Evolutionary conservation across 352 stramenopile genomes (phyloP), one percentile per base, ranked within the genome.

Genomic region (Globisporangium paddicum): DNA sequence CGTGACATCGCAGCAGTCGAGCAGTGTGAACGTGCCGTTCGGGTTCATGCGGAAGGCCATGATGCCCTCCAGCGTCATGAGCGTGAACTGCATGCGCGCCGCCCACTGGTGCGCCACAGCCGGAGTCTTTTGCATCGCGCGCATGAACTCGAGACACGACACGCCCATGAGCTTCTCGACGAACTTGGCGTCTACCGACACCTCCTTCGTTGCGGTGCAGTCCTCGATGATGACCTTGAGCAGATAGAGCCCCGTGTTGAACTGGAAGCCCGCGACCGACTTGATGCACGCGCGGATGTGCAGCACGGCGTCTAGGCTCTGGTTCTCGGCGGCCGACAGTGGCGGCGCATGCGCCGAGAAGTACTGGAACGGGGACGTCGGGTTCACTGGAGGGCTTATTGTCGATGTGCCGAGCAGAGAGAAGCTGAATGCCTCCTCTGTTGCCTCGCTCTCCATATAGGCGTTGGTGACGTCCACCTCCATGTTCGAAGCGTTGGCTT

Each of bases 221-320:
- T 94, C 85, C 64, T 94, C 85, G 10, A 94, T 73, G 7, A 80
- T 72, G 45, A 93, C 81, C 28, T 79, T 79, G 30, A 94, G 72
- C 6, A 82, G 69, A 61, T 91, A 94, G 13, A 60, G 58, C 3
- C 85, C 85, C 3, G 71, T 86, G 34, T 86, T 73, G 54, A 89
- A 94, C 60, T 91, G 77, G 64, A 94, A 94, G 0, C 78, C 77
- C n/a, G 79, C 66, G 18, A 94, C 85, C 18, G 85, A 94, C 67
- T 94, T 91, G 55, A 94, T 75, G 56, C 81, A 93, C 16, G 69
- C 85, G 21, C 79, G 80, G 42, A 94, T 76, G 11, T 69, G 59
- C n/a, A 85, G 68, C 60, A 67, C 75, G 35, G 65, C 62, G 25
- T 70, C 53, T 18, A 71, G 45, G 11, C 58, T 50, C 32, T 41